Percentiles rank a stretch among this genome's conserved stretches.
Conservation (phyloP, 2,329 filamentous ascomycete species). For the Trichoderma sp. region DNA sequence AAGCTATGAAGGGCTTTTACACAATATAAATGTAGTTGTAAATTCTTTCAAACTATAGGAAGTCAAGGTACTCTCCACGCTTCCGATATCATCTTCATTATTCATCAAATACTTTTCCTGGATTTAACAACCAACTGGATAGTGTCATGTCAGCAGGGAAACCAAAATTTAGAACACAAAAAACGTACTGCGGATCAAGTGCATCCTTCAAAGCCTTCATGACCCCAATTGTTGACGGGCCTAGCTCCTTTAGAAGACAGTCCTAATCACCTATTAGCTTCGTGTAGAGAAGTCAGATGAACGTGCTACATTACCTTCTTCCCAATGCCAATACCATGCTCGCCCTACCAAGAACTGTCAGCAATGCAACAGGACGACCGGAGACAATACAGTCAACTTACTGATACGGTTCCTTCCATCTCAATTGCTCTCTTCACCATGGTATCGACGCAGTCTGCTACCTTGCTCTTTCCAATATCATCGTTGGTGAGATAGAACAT, state of each 20-base stretch:
- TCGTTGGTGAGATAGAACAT: conserved; percentile 45
- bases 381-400: conserved; percentile 39
- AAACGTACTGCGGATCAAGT: conserved; percentile 52
- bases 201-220: conserved; percentile 65
- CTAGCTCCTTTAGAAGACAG: conserved; percentile 61
- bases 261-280: conserved; percentile 25
- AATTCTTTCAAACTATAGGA: background rate
- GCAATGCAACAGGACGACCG: background rate
- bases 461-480: conserved; percentile 52
- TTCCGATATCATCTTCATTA: background rate
- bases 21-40: background rate
- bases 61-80: background rate
- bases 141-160: too few relatives aligned
- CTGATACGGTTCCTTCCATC: conserved; percentile 68
- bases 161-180: background rate
- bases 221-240: conserved; percentile 59
- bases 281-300: background rate
- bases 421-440: conserved; percentile 70
- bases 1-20: background rate
- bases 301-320: conserved; percentile 59
- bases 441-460: conserved; percentile 59
- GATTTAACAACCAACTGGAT: conserved; percentile 59
- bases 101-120: conserved; percentile 64
- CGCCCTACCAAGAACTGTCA: conserved; percentile 40
- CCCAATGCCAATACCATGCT: conserved; percentile 68